A percentile compares a stretch with the other conserved stretches of the same genome.
phyloP scores from a whole-genome alignment of 768 basidiomycete species.

The Crucibulum laeve region DNA sequence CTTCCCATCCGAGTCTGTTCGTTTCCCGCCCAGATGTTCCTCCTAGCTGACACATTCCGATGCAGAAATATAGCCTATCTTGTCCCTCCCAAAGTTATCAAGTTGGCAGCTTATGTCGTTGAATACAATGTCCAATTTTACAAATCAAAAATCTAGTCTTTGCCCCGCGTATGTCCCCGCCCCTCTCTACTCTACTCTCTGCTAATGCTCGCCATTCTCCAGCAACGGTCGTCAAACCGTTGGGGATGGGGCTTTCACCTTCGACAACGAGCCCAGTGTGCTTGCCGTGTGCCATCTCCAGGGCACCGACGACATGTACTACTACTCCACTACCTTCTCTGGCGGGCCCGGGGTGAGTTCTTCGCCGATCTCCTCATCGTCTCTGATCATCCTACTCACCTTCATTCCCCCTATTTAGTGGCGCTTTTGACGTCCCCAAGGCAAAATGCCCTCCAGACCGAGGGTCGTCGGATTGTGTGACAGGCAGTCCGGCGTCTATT shows the following conservation, averaged over 20 bases:
- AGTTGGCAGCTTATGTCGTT: constrained; percentile 88
- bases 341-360: constrained; percentile 81
- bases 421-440: constrained; percentile 92
- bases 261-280: constrained; percentile 75
- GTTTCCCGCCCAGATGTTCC: constrained; percentile 8
- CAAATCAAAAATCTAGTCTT: constrained; percentile 85
- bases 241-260: constrained; percentile 92
- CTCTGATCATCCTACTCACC: no score
- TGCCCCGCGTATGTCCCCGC: constrained; percentile 75
- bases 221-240: constrained; percentile 97
- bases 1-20: background rate
- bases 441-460: constrained; percentile 92
- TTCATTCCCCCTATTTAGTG: constrained; percentile 49
- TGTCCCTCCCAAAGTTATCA: constrained; percentile 38
- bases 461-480: constrained; percentile 96
- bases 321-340: constrained; percentile 92
- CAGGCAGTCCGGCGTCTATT: constrained; percentile 79
- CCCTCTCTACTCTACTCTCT: background rate
- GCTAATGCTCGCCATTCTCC: constrained; percentile 15
- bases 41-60: no score
- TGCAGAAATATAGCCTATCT: constrained; percentile 1
- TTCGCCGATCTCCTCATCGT: background rate
- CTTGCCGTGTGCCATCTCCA: constrained; percentile 84
- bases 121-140: constrained; percentile 65
- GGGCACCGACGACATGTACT: constrained; percentile 80